Evolutionary conservation across 345 rosid species (phyloP).

Genomic region (Aegle marmelos): DNA sequence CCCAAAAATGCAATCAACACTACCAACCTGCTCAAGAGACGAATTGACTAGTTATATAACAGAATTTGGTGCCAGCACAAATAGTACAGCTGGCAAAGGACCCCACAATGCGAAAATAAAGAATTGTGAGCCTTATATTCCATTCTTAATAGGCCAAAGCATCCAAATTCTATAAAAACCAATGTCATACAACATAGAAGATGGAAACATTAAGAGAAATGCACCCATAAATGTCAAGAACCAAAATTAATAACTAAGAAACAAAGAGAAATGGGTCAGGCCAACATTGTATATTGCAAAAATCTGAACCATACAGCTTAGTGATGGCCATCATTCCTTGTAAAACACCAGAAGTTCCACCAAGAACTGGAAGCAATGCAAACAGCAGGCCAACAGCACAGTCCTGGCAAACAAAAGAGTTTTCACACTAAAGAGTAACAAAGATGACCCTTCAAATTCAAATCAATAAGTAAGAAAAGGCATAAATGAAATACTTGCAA

Average conservation of each 20-base stretch:
- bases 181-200: background rate
- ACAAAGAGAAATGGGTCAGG: background rate
- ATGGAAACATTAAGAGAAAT: background rate
- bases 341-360: slow-evolving; percentile 76
- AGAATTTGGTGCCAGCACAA: background rate
- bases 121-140: background rate
- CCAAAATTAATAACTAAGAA: background rate
- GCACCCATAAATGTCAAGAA: background rate
- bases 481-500: background rate
- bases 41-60: background rate
- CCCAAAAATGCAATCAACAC: slow-evolving; percentile 70
- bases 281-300: background rate
- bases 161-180: background rate
- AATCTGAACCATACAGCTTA: slow-evolving; percentile 57
- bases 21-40: slow-evolving; percentile 47
- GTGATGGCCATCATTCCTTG: slow-evolving; percentile 79
- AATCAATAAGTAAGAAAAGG: background rate
- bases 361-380: slow-evolving; percentile 89
- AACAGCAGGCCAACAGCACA: slow-evolving; percentile 94
- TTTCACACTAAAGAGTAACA: slow-evolving; percentile 19
- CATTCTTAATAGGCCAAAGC: background rate
- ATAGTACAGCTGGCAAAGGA: background rate
- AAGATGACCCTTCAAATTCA: background rate
- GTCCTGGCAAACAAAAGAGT: slow-evolving; percentile 45
- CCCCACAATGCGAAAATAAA: background rate